phyloP scores from a whole-genome alignment of 2,329 filamentous ascomycete genomes.

The Oidium heveae region DNA sequence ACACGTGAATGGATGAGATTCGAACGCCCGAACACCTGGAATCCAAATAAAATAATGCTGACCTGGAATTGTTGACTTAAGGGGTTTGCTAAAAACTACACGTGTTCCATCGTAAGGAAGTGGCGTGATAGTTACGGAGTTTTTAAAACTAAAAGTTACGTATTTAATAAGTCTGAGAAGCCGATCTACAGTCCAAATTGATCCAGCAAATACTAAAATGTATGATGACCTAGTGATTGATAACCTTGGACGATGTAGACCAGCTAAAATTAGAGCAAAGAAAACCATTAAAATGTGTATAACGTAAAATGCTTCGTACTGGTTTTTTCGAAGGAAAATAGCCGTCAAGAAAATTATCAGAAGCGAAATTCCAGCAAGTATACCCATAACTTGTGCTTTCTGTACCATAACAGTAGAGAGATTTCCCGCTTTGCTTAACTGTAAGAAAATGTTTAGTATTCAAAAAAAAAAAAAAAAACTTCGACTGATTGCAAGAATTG shows the following conservation, averaged over 20 bases:
- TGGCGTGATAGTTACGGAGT: constrained; percentile 25
- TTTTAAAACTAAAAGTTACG: constrained; percentile 21
- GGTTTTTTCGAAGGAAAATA: constrained; percentile 17
- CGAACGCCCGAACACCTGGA: constrained; percentile 27
- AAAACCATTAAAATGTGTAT: constrained; percentile 25
- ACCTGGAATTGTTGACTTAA: constrained; percentile 21
- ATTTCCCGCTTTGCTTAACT: too few species aligned
- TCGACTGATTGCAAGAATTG: not conserved
- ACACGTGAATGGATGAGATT: constrained; percentile 40
- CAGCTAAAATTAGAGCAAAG: constrained; percentile 21
- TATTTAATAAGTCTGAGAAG: constrained; percentile 21
- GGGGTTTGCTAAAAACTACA: constrained; percentile 24
- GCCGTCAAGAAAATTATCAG: constrained; percentile 20
- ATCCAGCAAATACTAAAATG: constrained; percentile 18
- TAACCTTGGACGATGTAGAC: constrained; percentile 25
- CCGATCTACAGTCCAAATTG: constrained; percentile 25
- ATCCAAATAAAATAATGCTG: constrained; percentile 40
- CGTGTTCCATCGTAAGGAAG: constrained; percentile 27
- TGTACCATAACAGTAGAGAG: constrained; percentile 14
- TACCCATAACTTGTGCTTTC: constrained; percentile 21
- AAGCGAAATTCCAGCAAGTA: constrained; percentile 22
- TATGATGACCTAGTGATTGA: constrained; percentile 16
- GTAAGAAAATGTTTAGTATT: too few species aligned
- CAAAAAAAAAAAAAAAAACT: too few species aligned
- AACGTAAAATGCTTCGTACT: constrained; percentile 30